Percentiles rank a stretch among this genome's conserved stretches.
These are phyloP conservation scores for Eucalyptus regnans DNA, from an alignment of 345 rosid genomes.

Conservation along the genomic window DNA sequence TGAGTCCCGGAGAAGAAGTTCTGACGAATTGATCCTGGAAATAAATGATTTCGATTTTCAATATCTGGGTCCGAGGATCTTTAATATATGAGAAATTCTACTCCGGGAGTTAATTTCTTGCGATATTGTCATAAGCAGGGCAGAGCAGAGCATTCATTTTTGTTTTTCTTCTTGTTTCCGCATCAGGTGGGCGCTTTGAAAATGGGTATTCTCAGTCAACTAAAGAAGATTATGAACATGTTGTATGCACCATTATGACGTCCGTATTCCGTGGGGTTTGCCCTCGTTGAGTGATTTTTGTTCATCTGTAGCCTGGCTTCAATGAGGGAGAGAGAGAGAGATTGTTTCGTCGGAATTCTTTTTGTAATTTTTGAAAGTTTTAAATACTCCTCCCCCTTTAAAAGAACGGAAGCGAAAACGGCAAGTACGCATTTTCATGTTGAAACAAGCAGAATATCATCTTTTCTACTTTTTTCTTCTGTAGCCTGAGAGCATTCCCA, in stretches of 20 bases:
- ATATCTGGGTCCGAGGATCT: neutral
- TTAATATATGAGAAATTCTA: neutral
- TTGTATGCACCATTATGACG: neutral
- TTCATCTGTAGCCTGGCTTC: neutral
- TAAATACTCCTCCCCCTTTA: neutral
- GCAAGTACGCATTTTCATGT: neutral
- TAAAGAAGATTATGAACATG: neutral
- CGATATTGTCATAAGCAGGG: neutral
- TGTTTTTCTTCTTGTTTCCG: neutral
- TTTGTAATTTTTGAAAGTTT: neutral
- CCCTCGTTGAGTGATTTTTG: neutral
- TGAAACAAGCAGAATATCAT: neutral
- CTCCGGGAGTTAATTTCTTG: neutral
- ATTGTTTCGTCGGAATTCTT: neutral
- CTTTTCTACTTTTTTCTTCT: too few species aligned
- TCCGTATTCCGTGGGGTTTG: neutral
- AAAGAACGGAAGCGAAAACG: neutral
- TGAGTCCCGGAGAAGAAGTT: neutral
- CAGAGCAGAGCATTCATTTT: neutral
- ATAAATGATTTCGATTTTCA: neutral
- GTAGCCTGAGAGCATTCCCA: neutral
- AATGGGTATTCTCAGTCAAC: neutral
- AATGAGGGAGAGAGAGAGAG: neutral
- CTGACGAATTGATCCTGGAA: neutral
- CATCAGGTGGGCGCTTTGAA: neutral